Conservation (phyloP, 495 filamentous ascomycete species). For the Rhizodiscina lignyota region DNA sequence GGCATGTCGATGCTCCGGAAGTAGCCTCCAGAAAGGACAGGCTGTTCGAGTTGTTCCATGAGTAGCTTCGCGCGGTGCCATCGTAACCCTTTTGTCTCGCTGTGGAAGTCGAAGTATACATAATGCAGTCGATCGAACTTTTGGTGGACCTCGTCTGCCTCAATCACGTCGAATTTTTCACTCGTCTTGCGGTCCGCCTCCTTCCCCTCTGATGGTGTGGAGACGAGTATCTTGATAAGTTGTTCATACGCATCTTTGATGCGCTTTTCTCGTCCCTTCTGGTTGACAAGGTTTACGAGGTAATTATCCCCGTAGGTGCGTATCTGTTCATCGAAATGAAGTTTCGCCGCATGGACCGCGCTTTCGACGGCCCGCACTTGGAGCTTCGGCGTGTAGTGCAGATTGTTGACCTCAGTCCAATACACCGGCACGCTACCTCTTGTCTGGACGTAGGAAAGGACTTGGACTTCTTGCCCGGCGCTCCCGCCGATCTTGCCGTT, state of each 20-base stretch:
- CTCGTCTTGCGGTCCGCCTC: slow-evolving; percentile 39
- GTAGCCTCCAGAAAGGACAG: slow-evolving; percentile 62
- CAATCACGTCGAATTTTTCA: slow-evolving; percentile 68
- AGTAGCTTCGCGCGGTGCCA: slow-evolving; percentile 86
- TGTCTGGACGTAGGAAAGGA: slow-evolving; percentile 88
- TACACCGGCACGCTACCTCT: slow-evolving; percentile 86
- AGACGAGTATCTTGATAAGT: slow-evolving; percentile 56
- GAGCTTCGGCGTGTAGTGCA: slow-evolving; percentile 77
- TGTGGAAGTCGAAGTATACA: slow-evolving; percentile 96
- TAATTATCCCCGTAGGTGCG: slow-evolving; percentile 88
- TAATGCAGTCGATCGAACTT: slow-evolving; percentile 77
- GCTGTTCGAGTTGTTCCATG: slow-evolving; percentile 59
- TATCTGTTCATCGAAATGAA: slow-evolving; percentile 88
- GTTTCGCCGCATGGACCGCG: slow-evolving; percentile 59
- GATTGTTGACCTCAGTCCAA: slow-evolving; percentile 86
- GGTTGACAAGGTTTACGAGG: slow-evolving; percentile 90
- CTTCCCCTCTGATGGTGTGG: slow-evolving; percentile 44
- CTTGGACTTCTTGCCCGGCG: slow-evolving; percentile 58
- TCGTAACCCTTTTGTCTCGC: slow-evolving; percentile 82
- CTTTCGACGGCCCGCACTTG: slow-evolving; percentile 73
- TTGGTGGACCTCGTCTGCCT: slow-evolving; percentile 34
- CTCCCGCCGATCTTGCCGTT: slow-evolving; percentile 44
- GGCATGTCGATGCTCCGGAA: slow-evolving; percentile 85
- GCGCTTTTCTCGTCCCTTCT: slow-evolving; percentile 70
- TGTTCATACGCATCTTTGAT: slow-evolving; percentile 90